Evolutionary conservation across 805 yeast species (phyloP).

Genomic region (Ogataea trehaloabstinens): DNA sequence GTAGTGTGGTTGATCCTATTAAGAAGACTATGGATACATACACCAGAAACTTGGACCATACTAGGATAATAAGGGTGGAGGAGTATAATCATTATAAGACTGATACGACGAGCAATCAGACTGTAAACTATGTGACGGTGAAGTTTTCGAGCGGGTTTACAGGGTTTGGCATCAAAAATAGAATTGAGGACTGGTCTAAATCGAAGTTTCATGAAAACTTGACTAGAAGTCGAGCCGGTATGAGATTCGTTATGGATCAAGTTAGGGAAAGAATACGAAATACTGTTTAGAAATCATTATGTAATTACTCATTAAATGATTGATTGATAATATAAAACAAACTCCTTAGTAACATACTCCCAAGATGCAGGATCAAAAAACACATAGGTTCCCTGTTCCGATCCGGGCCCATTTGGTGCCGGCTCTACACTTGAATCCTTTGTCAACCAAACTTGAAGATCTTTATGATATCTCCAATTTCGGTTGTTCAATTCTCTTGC

Average conservation of each 20-base stretch:
- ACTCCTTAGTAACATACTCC: conserved; percentile 83
- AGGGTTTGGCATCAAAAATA: conserved; percentile 58
- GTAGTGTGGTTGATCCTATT: conserved; percentile 66
- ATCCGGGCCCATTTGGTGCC: conserved; percentile 70
- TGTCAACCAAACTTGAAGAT: conserved; percentile 93
- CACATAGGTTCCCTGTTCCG: conserved; percentile 89
- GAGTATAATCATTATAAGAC: conserved; percentile 62
- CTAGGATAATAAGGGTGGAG: conserved; percentile 71
- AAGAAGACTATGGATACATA: conserved; percentile 58
- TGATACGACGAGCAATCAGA: conserved; percentile 29
- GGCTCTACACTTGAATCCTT: conserved; percentile 92
- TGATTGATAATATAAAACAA: conserved; percentile 51
- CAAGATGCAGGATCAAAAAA: conserved; percentile 95
- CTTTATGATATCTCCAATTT: conserved; percentile 97
- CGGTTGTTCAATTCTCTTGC: conserved; percentile 87
- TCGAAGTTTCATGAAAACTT: conserved; percentile 67
- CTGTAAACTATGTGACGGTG: conserved; percentile 51
- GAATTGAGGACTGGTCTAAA: conserved; percentile 82
- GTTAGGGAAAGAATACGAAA: conserved; percentile 27
- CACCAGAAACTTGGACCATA: conserved; percentile 82
- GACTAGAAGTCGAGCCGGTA: conserved; percentile 64
- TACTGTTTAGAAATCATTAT: no score
- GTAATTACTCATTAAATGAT: conserved; percentile 24
- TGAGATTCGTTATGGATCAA: conserved; percentile 70
- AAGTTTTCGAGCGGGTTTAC: conserved; percentile 70